Conservation (phyloP, 768 basidiomycete species). For the Psilocybe azurescens region DNA sequence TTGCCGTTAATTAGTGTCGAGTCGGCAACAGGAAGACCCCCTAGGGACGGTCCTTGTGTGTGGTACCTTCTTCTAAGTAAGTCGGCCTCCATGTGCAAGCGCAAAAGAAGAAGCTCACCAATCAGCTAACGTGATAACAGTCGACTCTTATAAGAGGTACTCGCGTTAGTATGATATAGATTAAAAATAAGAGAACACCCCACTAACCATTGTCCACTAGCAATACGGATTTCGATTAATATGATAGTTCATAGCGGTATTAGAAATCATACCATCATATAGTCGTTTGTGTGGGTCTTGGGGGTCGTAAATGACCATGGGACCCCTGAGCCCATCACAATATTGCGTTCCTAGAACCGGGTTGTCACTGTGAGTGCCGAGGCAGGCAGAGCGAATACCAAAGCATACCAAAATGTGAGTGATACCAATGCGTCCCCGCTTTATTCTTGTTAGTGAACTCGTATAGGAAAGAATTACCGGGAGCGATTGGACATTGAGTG, state of each 20-base stretch:
- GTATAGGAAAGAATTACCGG: conserved; percentile 44
- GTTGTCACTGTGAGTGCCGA: conserved; percentile 16
- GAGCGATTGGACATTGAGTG: conserved; percentile 46
- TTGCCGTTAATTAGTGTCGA: conserved; percentile 58
- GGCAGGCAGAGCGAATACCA: conserved; percentile 9
- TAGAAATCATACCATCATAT: conserved; percentile 14
- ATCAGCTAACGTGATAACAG: conserved; percentile 35
- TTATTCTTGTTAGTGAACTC: conserved; percentile 37
- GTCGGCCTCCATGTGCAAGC: neutral
- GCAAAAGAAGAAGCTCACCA: conserved; percentile 30
- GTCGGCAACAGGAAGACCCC: conserved; percentile 29
- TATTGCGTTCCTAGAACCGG: conserved; percentile 45
- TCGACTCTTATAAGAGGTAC: conserved; percentile 31
- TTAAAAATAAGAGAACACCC: neutral
- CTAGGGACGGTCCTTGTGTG: conserved; percentile 25
- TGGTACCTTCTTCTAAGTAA: conserved; percentile 39
- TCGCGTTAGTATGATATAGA: neutral
- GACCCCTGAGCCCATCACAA: conserved; percentile 58
- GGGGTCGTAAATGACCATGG: conserved; percentile 50
- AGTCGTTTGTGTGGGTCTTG: conserved; percentile 35
- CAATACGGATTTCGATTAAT: conserved; percentile 23
- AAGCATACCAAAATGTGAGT: conserved; percentile 32
- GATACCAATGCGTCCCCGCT: conserved; percentile 50
- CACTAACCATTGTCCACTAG: conserved; percentile 43
- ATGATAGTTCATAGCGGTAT: conserved; percentile 15